Evolutionary conservation across 116 monocot genomes (phyloP).

Genomic region (Phalaenopsis hybrid): DNA sequence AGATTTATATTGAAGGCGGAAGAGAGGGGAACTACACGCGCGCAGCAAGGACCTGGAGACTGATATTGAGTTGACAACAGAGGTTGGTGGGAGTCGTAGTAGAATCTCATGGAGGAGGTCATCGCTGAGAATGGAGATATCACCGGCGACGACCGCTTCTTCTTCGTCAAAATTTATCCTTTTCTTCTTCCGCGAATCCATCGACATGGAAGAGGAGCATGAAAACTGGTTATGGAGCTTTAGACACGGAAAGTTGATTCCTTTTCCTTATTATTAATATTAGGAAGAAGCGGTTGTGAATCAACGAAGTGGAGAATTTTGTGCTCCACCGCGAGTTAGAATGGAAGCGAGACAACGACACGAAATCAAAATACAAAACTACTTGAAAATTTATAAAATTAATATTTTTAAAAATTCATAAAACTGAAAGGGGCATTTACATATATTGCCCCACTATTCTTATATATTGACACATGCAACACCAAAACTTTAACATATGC

Average conservation of each 20-base stretch:
- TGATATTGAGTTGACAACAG: background rate
- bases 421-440: too few species aligned
- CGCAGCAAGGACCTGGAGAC: constrained; percentile 5
- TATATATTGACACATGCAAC: too few species aligned
- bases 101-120: constrained; percentile 6
- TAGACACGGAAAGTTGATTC: background rate
- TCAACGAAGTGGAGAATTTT: background rate
- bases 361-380: too few species aligned
- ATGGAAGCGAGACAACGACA: too few species aligned
- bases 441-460: too few species aligned
- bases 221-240: background rate
- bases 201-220: background rate
- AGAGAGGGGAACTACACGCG: background rate
- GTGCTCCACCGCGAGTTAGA: background rate
- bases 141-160: background rate
- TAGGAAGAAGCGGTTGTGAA: background rate
- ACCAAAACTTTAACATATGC: too few species aligned
- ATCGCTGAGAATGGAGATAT: constrained; percentile 1
- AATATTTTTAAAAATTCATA: too few species aligned
- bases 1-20: background rate
- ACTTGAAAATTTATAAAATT: too few species aligned
- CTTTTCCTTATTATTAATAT: background rate
- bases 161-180: background rate
- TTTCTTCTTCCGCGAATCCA: constrained; percentile 6
- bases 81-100: background rate